Conservation (phyloP, 2,329 filamentous ascomycete genomes). For the Colletotrichum sojae region DNA sequence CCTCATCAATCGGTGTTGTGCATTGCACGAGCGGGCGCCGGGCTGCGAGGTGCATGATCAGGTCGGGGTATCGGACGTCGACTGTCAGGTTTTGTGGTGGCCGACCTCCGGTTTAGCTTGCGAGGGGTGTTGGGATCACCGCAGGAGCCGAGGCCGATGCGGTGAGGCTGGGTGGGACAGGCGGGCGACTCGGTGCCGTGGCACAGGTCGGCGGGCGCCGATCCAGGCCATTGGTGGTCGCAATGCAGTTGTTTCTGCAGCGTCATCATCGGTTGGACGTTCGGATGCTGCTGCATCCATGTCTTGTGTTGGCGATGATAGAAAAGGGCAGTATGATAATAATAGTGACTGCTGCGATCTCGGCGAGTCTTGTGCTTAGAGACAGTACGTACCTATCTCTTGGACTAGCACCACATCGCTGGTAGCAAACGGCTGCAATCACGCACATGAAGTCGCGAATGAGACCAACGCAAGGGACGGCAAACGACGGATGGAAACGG, state of each 20-base stretch:
- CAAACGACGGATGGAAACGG: slow-evolving; percentile 36
- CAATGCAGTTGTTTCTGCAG: slow-evolving; percentile 21
- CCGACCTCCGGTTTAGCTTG: slow-evolving; percentile 20
- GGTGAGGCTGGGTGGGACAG: slow-evolving; percentile 22
- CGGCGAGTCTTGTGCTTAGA: too few species aligned
- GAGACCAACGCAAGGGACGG: slow-evolving; percentile 19
- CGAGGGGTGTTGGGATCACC: slow-evolving; percentile 19
- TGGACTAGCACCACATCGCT: too few species aligned
- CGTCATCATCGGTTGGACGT: slow-evolving; percentile 30
- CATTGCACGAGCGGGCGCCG: slow-evolving; percentile 24
- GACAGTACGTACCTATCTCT: too few species aligned
- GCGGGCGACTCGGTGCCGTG: not conserved
- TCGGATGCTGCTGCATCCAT: slow-evolving; percentile 23
- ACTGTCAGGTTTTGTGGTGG: slow-evolving; percentile 10
- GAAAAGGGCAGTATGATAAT: too few species aligned
- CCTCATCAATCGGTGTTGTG: slow-evolving; percentile 24
- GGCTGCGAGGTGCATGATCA: slow-evolving; percentile 16
- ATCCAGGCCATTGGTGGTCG: slow-evolving; percentile 12
- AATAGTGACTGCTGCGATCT: too few species aligned
- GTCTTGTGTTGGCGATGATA: slow-evolving; percentile 11
- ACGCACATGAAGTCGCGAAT: slow-evolving; percentile 21
- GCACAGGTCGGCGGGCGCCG: not conserved
- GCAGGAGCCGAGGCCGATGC: slow-evolving; percentile 21
- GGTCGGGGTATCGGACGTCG: slow-evolving; percentile 16
- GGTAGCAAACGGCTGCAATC: slow-evolving; percentile 7